These are phyloP conservation scores for Stephania yunnanensis DNA, from an alignment of 164 flowering plant genomes.

Conservation along the genomic window DNA sequence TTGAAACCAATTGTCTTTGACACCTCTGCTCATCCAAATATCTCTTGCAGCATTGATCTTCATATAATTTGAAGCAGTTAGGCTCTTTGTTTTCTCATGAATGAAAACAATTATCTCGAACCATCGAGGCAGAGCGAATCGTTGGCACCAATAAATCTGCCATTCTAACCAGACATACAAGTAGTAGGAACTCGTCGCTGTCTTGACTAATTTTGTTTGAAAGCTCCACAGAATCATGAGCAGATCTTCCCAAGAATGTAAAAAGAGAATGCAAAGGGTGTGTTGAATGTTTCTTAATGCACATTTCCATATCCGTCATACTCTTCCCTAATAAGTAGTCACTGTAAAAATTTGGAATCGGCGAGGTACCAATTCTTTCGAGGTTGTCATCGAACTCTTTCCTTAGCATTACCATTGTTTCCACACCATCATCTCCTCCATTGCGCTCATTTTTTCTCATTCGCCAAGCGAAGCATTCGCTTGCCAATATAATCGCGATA, in stretches of 20 bases:
- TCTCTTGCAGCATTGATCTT: neutral
- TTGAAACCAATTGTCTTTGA: neutral
- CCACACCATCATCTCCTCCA: neutral
- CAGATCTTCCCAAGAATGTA: neutral
- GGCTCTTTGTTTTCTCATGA: neutral
- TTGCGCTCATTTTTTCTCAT: no score
- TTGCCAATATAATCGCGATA: no score
- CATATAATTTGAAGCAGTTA: neutral
- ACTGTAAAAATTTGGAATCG: neutral
- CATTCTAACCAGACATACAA: neutral
- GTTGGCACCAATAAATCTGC: neutral
- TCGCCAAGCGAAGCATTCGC: no score
- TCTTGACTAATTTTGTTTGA: neutral
- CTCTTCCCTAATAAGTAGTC: neutral
- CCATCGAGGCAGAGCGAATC: neutral
- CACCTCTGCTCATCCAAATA: neutral
- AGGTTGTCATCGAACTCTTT: neutral
- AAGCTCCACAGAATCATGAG: no score
- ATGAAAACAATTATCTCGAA: slow-evolving; percentile 1
- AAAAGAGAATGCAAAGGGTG: neutral
- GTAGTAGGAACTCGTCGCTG: neutral
- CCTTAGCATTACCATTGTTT: neutral
- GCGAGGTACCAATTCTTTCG: no score
- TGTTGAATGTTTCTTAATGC: neutral
- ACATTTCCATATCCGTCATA: neutral